Percentiles rank a stretch among this genome's conserved stretches.
Evolutionary conservation across 2,329 filamentous ascomycete species (phyloP).

Genomic region (Talaromyces sp.): DNA sequence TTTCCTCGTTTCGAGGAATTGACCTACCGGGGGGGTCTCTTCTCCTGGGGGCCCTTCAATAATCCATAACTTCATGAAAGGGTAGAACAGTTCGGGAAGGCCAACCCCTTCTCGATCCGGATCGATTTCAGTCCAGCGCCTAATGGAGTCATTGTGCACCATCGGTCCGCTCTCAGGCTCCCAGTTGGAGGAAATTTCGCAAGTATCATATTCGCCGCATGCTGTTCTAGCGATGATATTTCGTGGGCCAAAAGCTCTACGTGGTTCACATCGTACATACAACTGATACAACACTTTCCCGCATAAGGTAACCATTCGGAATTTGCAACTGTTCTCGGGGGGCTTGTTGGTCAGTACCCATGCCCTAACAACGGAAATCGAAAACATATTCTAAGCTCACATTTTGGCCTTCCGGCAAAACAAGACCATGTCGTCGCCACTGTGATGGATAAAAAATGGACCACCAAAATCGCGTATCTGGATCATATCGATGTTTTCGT

Average conservation of each 20-base stretch:
- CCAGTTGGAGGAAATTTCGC: background rate
- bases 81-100: background rate
- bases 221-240: background rate
- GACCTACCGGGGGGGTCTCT: slow-evolving; percentile 6
- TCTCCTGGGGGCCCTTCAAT: slow-evolving; percentile 4
- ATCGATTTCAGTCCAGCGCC: slow-evolving; percentile 6
- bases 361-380: too few relatives aligned
- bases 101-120: slow-evolving; percentile 1
- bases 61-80: slow-evolving; percentile 13
- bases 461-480: slow-evolving; percentile 5
- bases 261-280: slow-evolving; percentile 3
- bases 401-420: slow-evolving; percentile 1
- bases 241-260: slow-evolving; percentile 3
- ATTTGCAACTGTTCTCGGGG: slow-evolving; percentile 6
- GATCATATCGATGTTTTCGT: slow-evolving; percentile 7
- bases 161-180: background rate
- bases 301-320: slow-evolving; percentile 5
- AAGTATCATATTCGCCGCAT: background rate
- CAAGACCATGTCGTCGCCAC: slow-evolving; percentile 10
- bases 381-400: background rate
- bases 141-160: background rate
- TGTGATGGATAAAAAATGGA: background rate
- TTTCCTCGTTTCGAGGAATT: background rate
- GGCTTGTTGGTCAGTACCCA: slow-evolving; percentile 1
- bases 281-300: slow-evolving; percentile 5